These are phyloP conservation scores for Aspergillus caelatus DNA, from an alignment of 2,329 filamentous ascomycete genomes.

Conservation along the genomic window DNA sequence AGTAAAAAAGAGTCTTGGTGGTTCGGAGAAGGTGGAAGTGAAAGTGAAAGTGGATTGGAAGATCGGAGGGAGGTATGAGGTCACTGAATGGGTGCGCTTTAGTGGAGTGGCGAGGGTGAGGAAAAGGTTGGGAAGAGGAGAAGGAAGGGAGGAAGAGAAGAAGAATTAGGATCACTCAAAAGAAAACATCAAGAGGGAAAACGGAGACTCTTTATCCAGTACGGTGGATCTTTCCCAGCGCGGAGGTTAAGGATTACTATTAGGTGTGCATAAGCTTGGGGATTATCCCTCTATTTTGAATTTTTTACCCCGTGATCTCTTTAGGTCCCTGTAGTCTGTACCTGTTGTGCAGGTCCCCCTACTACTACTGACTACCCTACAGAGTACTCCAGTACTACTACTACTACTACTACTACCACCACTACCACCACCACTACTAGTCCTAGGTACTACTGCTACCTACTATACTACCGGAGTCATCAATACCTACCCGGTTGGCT, in stretches of 20 bases:
- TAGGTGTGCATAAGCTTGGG: slow-evolving; percentile 11
- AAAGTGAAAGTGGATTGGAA: slow-evolving; percentile 12
- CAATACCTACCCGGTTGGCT: background rate
- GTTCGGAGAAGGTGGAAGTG: slow-evolving; percentile 9
- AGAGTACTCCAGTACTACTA: too few species aligned
- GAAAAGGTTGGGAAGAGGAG: slow-evolving; percentile 17
- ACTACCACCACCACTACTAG: background rate
- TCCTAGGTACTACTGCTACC: background rate
- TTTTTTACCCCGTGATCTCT: slow-evolving; percentile 7
- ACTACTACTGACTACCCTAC: background rate
- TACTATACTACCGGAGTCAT: background rate
- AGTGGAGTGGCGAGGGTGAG: slow-evolving; percentile 15
- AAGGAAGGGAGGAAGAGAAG: slow-evolving; percentile 20
- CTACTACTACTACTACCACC: background rate
- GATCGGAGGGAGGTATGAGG: slow-evolving; percentile 13
- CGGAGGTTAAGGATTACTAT: slow-evolving; percentile 15
- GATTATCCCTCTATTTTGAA: slow-evolving; percentile 2
- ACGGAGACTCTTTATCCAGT: slow-evolving; percentile 28
- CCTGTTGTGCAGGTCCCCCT: background rate
- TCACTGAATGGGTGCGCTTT: slow-evolving; percentile 17
- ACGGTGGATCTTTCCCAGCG: slow-evolving; percentile 21
- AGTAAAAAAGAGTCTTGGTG: background rate
- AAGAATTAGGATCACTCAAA: background rate
- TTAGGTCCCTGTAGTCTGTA: background rate
- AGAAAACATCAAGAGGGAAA: slow-evolving; percentile 13